Conservation (phyloP, 2,329 filamentous ascomycete species). For the Plectosphaerella cucumerina region DNA sequence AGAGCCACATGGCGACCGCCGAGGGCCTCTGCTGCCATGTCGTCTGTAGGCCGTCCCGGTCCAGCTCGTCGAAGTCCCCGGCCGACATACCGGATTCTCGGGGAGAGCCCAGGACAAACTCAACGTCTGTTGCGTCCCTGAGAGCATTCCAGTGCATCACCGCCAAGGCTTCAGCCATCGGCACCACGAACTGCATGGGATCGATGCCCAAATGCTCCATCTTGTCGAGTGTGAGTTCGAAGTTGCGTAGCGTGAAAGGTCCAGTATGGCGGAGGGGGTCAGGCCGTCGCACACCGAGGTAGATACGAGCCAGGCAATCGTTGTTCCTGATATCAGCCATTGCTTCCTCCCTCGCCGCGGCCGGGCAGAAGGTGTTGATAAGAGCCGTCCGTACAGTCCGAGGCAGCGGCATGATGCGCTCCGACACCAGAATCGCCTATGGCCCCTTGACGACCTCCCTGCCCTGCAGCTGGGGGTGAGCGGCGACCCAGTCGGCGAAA, state of each 20-base stretch:
- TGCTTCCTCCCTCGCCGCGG: neutral
- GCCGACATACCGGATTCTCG: constrained; percentile 44
- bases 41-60: constrained; percentile 78
- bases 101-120: neutral
- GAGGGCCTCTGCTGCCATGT: constrained; percentile 60
- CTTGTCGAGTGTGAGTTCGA: constrained; percentile 26
- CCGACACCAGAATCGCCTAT: constrained; percentile 3
- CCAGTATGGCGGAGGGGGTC: neutral
- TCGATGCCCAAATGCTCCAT: constrained; percentile 19
- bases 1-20: too few species aligned
- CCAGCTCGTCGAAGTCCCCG: constrained; percentile 78
- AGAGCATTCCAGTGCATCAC: constrained; percentile 17
- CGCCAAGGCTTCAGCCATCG: constrained; percentile 16
- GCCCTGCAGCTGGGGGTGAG: too few species aligned
- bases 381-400: constrained; percentile 11
- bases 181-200: constrained; percentile 7
- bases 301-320: constrained; percentile 5
- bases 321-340: neutral
- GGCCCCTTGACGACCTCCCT: too few species aligned
- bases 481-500: too few species aligned
- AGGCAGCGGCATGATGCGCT: constrained; percentile 21
- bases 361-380: constrained; percentile 15
- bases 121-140: constrained; percentile 7
- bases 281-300: constrained; percentile 14
- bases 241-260: constrained; percentile 22